Conservation (phyloP, 805 yeast genomes). For the Barnettozyma populi region DNA sequence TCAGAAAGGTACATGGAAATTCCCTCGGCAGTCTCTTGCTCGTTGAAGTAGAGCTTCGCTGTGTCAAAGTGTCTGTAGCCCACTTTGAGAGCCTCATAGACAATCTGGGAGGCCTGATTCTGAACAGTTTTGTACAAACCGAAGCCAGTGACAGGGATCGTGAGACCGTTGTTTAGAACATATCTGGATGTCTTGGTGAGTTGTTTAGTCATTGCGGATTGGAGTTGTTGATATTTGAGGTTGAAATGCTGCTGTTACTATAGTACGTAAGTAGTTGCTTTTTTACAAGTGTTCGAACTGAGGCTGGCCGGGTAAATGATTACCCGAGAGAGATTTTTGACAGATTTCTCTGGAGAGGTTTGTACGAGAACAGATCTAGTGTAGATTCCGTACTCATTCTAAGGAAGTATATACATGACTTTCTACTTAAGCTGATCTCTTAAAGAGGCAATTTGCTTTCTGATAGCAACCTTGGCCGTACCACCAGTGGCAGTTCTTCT, state of each 20-base stretch:
- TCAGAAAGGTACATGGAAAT: constrained; percentile 44
- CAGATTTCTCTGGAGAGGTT: too few relatives aligned
- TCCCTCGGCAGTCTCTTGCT: constrained; percentile 60
- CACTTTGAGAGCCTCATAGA: constrained; percentile 51
- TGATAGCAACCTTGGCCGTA: constrained; percentile 87
- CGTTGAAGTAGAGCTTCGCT: constrained; percentile 64
- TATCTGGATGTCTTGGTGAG: constrained; percentile 11
- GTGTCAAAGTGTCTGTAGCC: constrained; percentile 76
- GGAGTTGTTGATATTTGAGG: too few relatives aligned
- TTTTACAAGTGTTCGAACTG: too few relatives aligned
- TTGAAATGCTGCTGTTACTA: too few relatives aligned
- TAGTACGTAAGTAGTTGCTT: too few relatives aligned
- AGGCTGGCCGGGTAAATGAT: too few relatives aligned
- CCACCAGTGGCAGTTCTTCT: constrained; percentile 97
- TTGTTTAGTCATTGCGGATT: background rate
- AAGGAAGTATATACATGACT: background rate
- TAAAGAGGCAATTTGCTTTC: constrained; percentile 53
- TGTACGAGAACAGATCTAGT: too few relatives aligned
- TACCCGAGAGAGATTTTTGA: too few relatives aligned
- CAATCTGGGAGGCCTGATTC: constrained; percentile 34
- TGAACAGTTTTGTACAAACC: constrained; percentile 54
- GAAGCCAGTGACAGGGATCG: constrained; percentile 63
- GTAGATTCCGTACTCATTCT: background rate
- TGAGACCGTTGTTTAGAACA: constrained; percentile 49
- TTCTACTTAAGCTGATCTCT: constrained; percentile 24